Percentiles rank a stretch among this genome's conserved stretches.
Evolutionary conservation across 768 basidiomycete genomes (phyloP).

Genomic region (Tylopilus sp.): DNA sequence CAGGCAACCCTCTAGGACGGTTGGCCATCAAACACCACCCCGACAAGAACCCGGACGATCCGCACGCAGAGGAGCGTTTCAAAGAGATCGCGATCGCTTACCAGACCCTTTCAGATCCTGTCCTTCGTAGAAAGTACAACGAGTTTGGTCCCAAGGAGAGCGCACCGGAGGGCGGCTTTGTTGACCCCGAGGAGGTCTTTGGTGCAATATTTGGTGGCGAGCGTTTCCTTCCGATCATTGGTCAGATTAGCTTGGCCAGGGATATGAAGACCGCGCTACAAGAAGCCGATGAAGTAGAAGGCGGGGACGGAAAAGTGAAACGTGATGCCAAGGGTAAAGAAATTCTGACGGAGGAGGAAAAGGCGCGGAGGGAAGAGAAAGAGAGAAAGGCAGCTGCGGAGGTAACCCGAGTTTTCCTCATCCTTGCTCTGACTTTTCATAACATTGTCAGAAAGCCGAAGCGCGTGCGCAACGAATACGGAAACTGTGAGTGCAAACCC

Average conservation of each 20-base stretch:
- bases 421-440: constrained; percentile 5
- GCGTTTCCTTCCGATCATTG: constrained; percentile 82
- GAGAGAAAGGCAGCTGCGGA: constrained; percentile 63
- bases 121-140: constrained; percentile 81
- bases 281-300: constrained; percentile 74
- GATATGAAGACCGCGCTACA: constrained; percentile 94
- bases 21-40: constrained; percentile 90
- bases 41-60: constrained; percentile 90
- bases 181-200: constrained; percentile 82
- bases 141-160: constrained; percentile 86
- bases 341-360: constrained; percentile 66
- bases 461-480: constrained; percentile 71
- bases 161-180: constrained; percentile 77
- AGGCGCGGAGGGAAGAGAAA: constrained; percentile 70
- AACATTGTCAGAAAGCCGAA: constrained; percentile 62
- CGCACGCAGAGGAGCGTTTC: constrained; percentile 81
- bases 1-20: constrained; percentile 44
- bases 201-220: constrained; percentile 89
- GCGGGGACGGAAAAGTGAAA: constrained; percentile 38
- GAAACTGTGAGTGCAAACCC: constrained; percentile 44
- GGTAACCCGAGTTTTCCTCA: constrained; percentile 36
- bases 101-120: constrained; percentile 78
- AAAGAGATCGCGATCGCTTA: constrained; percentile 89
- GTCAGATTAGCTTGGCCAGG: constrained; percentile 78
- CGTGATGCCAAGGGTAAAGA: constrained; percentile 54